Evolutionary conservation across 1,284 basidiomycete genomes (phyloP).

Genomic region (Mycosarcoma mackinlayi): DNA sequence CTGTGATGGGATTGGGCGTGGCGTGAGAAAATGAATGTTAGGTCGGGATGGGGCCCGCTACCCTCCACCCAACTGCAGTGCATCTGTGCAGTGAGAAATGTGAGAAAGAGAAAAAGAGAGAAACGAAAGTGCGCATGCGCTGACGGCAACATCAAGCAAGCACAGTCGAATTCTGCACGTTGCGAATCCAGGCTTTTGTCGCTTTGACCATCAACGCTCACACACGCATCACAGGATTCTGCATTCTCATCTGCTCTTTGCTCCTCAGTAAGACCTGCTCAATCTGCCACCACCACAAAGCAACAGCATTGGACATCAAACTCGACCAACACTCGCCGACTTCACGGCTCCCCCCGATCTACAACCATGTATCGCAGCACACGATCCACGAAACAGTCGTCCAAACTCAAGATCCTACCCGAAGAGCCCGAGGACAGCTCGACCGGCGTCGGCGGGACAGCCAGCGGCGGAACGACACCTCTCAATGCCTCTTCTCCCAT

Average conservation of each 20-base stretch:
- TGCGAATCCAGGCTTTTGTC: not conserved
- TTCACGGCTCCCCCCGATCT: no score
- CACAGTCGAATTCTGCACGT: not conserved
- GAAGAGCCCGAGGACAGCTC: constrained; percentile 79
- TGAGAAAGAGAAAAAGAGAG: not conserved
- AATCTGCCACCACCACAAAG: no score
- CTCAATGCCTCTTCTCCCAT: constrained; percentile 32
- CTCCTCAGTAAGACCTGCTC: no score
- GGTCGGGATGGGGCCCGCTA: not conserved
- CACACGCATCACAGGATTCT: not conserved
- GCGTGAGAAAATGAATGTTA: not conserved
- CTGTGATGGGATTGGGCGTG: no score
- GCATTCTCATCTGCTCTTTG: no score
- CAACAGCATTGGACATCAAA: no score
- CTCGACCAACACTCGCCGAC: no score
- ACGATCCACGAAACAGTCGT: constrained; percentile 81
- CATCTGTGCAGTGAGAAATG: not conserved
- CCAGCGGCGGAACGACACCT: constrained; percentile 36
- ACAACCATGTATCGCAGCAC: constrained; percentile 52
- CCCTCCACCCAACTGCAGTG: constrained; percentile 9
- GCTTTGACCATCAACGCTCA: constrained; percentile 13
- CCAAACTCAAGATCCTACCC: constrained; percentile 91
- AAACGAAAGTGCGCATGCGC: not conserved
- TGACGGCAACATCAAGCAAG: not conserved
- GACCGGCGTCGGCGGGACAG: constrained; percentile 9